Conservation (phyloP, 192 early-diverging fungal genomes). For the Chytriomyces confervae region DNA sequence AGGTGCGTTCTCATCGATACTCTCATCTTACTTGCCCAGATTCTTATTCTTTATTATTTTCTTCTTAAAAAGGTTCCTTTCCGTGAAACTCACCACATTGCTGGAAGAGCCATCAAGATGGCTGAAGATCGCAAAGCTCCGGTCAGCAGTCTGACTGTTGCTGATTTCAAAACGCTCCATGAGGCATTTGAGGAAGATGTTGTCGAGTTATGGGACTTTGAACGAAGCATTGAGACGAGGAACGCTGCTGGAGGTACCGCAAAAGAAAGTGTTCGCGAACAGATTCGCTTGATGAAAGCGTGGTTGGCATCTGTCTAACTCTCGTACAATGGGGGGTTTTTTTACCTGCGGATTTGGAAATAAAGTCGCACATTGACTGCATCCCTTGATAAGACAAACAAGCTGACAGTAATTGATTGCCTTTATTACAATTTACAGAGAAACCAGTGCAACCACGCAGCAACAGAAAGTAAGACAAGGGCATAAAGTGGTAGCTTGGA, state of each 20-base stretch:
- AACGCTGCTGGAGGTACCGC: conserved; percentile 89
- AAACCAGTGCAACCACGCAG: no score
- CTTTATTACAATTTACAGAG: no score
- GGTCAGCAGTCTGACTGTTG: conserved; percentile 75
- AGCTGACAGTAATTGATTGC: no score
- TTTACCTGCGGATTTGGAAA: no score
- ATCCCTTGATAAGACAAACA: no score
- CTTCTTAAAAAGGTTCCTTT: conserved; percentile 78
- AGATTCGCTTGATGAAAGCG: conserved; percentile 77
- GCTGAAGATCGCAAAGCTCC: conserved; percentile 84
- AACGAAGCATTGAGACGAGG: conserved; percentile 87
- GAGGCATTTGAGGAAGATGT: conserved; percentile 85
- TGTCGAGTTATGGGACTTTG: conserved; percentile 84
- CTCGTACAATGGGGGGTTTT: no score
- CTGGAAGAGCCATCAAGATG: conserved; percentile 90
- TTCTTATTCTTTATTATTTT: background rate
- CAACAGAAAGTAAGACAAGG: no score
- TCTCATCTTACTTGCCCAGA: background rate
- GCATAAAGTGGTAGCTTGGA: no score
- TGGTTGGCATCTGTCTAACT: conserved; percentile 9
- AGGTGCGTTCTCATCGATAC: conserved; percentile 48
- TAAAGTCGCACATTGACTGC: no score
- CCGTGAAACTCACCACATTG: conserved; percentile 98
- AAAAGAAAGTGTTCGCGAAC: conserved; percentile 73
- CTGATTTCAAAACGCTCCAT: conserved; percentile 87